Percentiles rank a stretch among this genome's conserved stretches.
These are phyloP conservation scores for Mollisiaceae sp. DNA, from an alignment of 2,329 filamentous ascomycete species.

Conservation along the genomic window DNA sequence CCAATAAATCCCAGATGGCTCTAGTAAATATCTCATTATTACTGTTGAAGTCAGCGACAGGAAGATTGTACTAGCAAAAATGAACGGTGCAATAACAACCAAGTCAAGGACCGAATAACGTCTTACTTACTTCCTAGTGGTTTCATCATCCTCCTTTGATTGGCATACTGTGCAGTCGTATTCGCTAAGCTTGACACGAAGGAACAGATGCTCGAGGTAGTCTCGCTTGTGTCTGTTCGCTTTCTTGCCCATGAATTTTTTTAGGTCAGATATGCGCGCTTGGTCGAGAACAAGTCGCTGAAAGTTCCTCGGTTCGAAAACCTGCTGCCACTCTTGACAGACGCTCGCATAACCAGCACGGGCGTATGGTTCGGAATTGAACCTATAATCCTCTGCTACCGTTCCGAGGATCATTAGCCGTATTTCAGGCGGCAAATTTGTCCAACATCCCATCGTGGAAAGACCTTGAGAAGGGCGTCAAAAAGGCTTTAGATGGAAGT, in stretches of 20 bases:
- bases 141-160: constrained; percentile 22
- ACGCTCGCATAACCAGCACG: constrained; percentile 30
- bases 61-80: constrained; percentile 16
- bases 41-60: constrained; percentile 25
- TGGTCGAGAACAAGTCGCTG: constrained; percentile 28
- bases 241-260: constrained; percentile 21
- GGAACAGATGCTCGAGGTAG: constrained; percentile 26
- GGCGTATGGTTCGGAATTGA: constrained; percentile 19
- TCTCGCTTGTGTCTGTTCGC: constrained; percentile 30
- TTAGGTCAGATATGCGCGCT: constrained; percentile 23
- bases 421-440: constrained; percentile 52
- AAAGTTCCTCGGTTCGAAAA: constrained; percentile 32
- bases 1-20: constrained; percentile 24
- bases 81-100: constrained; percentile 20
- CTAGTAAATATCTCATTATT: constrained; percentile 25
- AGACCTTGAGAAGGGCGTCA: constrained; percentile 1
- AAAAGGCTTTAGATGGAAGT: not conserved
- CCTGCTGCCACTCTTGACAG: constrained; percentile 30
- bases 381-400: constrained; percentile 25
- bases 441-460: constrained; percentile 44
- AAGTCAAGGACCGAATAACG: constrained; percentile 18
- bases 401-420: constrained; percentile 44
- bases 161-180: constrained; percentile 30
- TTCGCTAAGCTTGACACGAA: constrained; percentile 27
- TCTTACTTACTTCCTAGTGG: constrained; percentile 22